Evolutionary conservation across 225 moss, liverwort and hornwort genomes (phyloP), one percentile per base, ranked within the genome.

Genomic region (Lunularia cruciata): DNA sequence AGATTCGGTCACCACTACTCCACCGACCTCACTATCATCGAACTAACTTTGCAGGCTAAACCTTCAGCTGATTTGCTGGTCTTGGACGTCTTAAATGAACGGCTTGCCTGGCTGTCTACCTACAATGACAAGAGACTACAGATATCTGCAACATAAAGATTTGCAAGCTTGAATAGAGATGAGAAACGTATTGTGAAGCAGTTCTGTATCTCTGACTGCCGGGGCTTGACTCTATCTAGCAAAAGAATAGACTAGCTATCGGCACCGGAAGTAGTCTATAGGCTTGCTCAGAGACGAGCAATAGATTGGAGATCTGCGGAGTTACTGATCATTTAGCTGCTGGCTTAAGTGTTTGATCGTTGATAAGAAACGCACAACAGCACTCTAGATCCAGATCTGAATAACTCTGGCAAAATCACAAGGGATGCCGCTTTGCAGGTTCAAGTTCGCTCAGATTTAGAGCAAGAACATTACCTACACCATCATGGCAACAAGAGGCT

Each of bases 381-480:
- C 62, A 37, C 39, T 39, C 26, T 19, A 19, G 12, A n/a, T n/a
- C 58, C 33, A 58, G 35, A 58, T 35, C 30, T 58, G 34, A 35
- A 16, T 36, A 0, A 35, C 34, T 59, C 59, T 19, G 35, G 59
- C 8, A 32, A 59, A 37, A 36, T 59, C 34, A 59, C 20, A 4
- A 36, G 59, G 18, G 34, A 15, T 37, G 35, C n/a, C n/a, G 36
- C 20, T 20, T 35, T 36, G 59, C 35, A 35, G 37, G 35, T 36
- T 59, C n/a, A 57, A 57, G 56, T 57, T 57, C 59, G 20, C 59
- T 20, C 5, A 37, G 34, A 59, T 16, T 32, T 59, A 35, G 35
- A 59, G 18, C 59, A 35, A 59, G n/a, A n/a, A 19, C 35, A 59
- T 59, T 36, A n/a, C 59, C 59, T 59, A 32, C 59, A 59, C 31